Base-by-base conservation (phyloP, 2,329 filamentous ascomycete species). In the Penicillium sp. region DNA sequence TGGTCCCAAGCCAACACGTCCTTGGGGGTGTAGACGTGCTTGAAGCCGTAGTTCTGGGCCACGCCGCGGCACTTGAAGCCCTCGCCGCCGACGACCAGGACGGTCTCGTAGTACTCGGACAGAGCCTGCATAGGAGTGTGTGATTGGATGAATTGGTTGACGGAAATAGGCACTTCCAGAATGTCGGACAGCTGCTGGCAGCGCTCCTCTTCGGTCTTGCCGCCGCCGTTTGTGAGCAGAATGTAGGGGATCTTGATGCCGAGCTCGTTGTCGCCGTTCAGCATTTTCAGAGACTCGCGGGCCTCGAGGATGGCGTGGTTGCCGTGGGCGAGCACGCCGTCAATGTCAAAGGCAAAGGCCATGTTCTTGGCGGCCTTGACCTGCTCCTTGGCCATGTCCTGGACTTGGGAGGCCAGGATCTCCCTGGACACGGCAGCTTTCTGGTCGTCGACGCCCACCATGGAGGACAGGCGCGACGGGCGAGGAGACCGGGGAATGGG, bases 181-280 rank as follows among this genome's bases (percentile, higher is more conserved):
- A 90, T 88, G 68, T 83, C 82, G 61, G 82, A 80, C 18, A 90
- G 81, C 72, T 90, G 86, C 58, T 85, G 79, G 65, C 83, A 83
- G 59, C 86, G 85, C 35, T 83, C 79, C 56, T 75, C 69, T 72
- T 90, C 87, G 21, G 83, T 83, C 79, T 89, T 89, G 64, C 87
- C 87, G 52, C 85, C 87, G 62, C 86, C 86, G 76, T 90, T 90
- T 68, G 87, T 90, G 56, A 90, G 76, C 75, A 90, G 86, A 69
- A 89, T 89, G 77, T 89, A 72, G 78, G 59, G 86, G 79, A 90
- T 90, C 80, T 87, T 89, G 77, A 90, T 89, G 59, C 87, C 87
- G 50, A 90, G 83, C 75, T 90, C 85, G 73, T 89, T 89, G 74
- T 89, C 85, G 9, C 86, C 87, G 71, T 89, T 89, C 51, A 89